These are phyloP conservation scores for Talaromyces islandicus DNA, from an alignment of 2,329 filamentous ascomycete species.

Conservation along the genomic window DNA sequence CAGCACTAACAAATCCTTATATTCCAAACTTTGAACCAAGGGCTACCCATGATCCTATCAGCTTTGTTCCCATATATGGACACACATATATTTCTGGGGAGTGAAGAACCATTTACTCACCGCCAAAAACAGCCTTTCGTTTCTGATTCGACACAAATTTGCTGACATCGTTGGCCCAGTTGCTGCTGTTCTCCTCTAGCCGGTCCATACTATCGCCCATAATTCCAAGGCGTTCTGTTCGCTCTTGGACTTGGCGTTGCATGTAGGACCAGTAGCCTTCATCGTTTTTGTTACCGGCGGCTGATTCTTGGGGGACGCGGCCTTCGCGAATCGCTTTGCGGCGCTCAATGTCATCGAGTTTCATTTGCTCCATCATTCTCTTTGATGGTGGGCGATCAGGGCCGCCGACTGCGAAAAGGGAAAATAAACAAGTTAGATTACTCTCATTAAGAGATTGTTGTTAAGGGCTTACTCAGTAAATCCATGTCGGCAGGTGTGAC, in stretches of 20 bases:
- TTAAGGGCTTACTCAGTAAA: slow-evolving; percentile 55
- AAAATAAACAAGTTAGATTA: not conserved
- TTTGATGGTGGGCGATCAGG: slow-evolving; percentile 83
- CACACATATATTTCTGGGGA: not conserved
- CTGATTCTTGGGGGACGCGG: slow-evolving; percentile 23
- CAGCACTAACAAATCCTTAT: not conserved
- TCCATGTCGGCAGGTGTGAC: slow-evolving; percentile 84
- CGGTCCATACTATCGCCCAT: slow-evolving; percentile 81
- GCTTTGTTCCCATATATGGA: not conserved
- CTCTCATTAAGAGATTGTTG: not conserved
- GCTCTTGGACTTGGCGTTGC: slow-evolving; percentile 77
- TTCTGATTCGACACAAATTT: slow-evolving; percentile 88
- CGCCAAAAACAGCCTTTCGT: slow-evolving; percentile 70
- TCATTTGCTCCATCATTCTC: slow-evolving; percentile 75
- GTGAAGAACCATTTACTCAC: slow-evolving; percentile 25
- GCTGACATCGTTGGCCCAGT: slow-evolving; percentile 80
- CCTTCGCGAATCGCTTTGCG: slow-evolving; percentile 31
- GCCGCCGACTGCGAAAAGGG: slow-evolving; percentile 57
- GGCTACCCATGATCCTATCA: not conserved
- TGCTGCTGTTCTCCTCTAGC: slow-evolving; percentile 71
- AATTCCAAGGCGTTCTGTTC: slow-evolving; percentile 79
- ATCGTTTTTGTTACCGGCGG: slow-evolving; percentile 42
- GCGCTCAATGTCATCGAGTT: slow-evolving; percentile 62
- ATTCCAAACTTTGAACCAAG: slow-evolving; percentile 14
- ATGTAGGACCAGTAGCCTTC: slow-evolving; percentile 71